Evolutionary conservation across 495 filamentous ascomycete genomes (phyloP).

Genomic region (Xylaria cubensis): DNA sequence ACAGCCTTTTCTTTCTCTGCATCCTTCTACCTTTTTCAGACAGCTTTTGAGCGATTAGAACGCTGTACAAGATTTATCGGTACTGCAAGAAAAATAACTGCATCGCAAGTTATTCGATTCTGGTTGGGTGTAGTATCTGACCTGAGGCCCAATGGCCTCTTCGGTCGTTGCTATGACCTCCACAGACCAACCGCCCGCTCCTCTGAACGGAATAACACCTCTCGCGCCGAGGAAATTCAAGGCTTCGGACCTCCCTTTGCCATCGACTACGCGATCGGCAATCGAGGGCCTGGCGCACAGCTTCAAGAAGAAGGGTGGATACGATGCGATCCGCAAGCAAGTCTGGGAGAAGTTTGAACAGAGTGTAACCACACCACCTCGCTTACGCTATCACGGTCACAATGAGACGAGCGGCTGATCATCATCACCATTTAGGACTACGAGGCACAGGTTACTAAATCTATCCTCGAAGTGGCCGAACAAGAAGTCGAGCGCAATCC

Average conservation of each 20-base stretch:
- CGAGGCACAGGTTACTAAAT: conserved; percentile 68
- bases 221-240: conserved; percentile 74
- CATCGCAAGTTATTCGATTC: background rate
- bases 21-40: background rate
- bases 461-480: conserved; percentile 74
- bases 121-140: background rate
- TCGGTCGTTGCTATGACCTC: conserved; percentile 50
- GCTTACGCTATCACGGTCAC: background rate
- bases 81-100: background rate
- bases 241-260: conserved; percentile 80
- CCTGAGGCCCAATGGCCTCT: conserved; percentile 35
- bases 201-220: conserved; percentile 46
- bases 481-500: conserved; percentile 84
- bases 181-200: conserved; percentile 44
- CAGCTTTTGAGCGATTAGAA: background rate
- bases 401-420: conserved; percentile 19
- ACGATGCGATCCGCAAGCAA: conserved; percentile 81
- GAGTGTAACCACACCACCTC: conserved; percentile 57
- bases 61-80: background rate
- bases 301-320: conserved; percentile 91
- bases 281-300: conserved; percentile 81
- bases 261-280: conserved; percentile 70
- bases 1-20: background rate
- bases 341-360: conserved; percentile 81
- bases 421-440: conserved; percentile 57